phyloP scores from a whole-genome alignment of 345 rosid species.

The Nasturtium officinale region DNA sequence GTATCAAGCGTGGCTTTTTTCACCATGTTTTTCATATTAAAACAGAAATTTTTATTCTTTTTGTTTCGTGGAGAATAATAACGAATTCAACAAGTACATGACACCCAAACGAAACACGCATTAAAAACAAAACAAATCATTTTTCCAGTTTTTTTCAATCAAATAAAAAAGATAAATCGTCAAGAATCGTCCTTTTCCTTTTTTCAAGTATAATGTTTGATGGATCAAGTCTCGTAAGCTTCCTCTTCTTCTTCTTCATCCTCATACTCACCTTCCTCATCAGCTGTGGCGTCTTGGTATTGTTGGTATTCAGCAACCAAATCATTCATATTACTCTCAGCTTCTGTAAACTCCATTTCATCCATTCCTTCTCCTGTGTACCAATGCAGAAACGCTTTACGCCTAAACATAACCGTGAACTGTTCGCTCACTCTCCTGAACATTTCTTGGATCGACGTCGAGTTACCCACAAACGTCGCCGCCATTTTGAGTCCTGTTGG shows the following conservation, averaged over 20 bases:
- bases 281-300: conserved; percentile 34
- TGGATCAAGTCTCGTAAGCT: background rate
- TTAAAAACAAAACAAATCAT: background rate
- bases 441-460: conserved; percentile 35
- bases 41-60: background rate
- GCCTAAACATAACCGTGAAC: conserved; percentile 36
- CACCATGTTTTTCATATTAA: background rate
- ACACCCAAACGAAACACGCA: background rate
- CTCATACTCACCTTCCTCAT: conserved; percentile 28
- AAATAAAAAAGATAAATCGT: background rate
- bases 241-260: conserved; percentile 7
- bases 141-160: background rate
- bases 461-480: conserved; percentile 31
- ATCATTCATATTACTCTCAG: conserved; percentile 38
- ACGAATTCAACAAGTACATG: background rate
- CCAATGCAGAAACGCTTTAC: conserved; percentile 36
- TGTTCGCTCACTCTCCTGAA: conserved; percentile 38
- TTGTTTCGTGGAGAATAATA: too few relatives aligned
- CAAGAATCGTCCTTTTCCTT: background rate
- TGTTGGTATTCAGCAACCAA: conserved; percentile 34
- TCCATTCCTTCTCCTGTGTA: conserved; percentile 39
- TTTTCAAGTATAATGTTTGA: background rate
- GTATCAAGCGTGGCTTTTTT: too few relatives aligned
- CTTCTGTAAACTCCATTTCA: conserved; percentile 35
- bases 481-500: conserved; percentile 34